Evolutionary conservation across 2,329 filamentous ascomycete species (phyloP), one percentile per base, ranked within the genome.

Genomic region (Colletotrichum tabaci): DNA sequence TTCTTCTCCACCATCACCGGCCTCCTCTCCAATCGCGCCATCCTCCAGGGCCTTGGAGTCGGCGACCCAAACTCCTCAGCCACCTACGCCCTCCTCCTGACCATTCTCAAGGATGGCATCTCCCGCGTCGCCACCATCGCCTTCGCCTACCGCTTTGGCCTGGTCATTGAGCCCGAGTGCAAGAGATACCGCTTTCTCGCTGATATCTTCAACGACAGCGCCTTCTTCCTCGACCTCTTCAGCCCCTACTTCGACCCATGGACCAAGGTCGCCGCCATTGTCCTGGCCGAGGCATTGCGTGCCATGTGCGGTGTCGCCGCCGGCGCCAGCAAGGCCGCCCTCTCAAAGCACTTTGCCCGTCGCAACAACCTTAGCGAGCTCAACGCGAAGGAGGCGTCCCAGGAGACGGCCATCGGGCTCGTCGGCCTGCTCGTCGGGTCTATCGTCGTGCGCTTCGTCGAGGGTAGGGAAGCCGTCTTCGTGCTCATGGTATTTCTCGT

Each of bases 351-450:
- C 82, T 98, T 99, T 85, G 95, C 96, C 10, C 90, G 87, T 75
- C 91, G 91, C 79, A 94, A 94, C 47, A 98, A 98, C 80, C 83
- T 98, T 55, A 96, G 94, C 2, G 96, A 98, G 81, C 87, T 99
- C 67, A 98, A 98, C 82, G 95, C 96, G 67, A 91, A 98, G 88
- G 96, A 98, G 80, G 95, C 95, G 15, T 97, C 94, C 75, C 96
- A 98, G 83, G 96, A 98, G 82, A 98, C 96, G 0, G 91, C 98
- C 23, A 94, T 99, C 67, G 96, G 94, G 2, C 86, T 98, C 35
- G 73, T 98, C 44, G 96, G 96, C 2, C 95, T 98, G 89, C 87
- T 98, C 62, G 90, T 89, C 16, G 96, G 96, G 0, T 96, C 92
- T 58, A 72, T 97, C 2, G 91, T 98, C 16, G 93, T 98, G 21